Percentiles rank a stretch among this genome's conserved stretches.
Evolutionary conservation across 208 protist species (phyloP).

Genomic region (Novymonas esmeraldas): DNA sequence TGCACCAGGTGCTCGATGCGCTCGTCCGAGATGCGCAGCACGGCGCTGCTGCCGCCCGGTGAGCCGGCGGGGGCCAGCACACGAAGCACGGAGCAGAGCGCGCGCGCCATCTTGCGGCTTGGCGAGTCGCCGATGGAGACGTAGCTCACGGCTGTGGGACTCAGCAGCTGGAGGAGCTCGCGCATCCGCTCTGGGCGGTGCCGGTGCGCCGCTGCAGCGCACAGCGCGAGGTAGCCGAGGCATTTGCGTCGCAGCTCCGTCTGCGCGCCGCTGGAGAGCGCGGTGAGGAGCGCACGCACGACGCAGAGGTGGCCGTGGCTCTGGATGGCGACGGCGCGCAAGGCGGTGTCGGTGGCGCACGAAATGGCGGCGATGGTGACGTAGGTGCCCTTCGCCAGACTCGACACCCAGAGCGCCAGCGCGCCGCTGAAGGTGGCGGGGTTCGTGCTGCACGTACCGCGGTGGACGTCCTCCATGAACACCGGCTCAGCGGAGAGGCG

Average conservation of each 20-base stretch:
- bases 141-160: constrained; percentile 43
- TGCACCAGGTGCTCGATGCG: constrained; percentile 60
- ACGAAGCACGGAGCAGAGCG: constrained; percentile 70
- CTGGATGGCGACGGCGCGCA: constrained; percentile 61
- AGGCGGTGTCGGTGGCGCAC: constrained; percentile 57
- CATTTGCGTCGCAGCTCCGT: constrained; percentile 82
- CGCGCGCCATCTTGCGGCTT: constrained; percentile 81
- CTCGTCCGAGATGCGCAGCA: constrained; percentile 38
- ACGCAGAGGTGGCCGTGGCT: constrained; percentile 55
- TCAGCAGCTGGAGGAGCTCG: constrained; percentile 17
- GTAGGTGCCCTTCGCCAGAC: constrained; percentile 65
- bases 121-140: constrained; percentile 68
- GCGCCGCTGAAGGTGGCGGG: constrained; percentile 27
- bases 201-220: constrained; percentile 39
- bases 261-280: constrained; percentile 62
- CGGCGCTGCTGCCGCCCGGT: constrained; percentile 5
- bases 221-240: constrained; percentile 80
- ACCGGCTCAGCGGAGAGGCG: constrained; percentile 39
- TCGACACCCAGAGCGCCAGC: constrained; percentile 47
- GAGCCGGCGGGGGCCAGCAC: constrained; percentile 13
- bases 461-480: constrained; percentile 37
- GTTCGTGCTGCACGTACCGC: constrained; percentile 19
- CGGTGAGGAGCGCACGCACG: constrained; percentile 42
- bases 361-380: constrained; percentile 88
- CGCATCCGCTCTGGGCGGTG: constrained; percentile 11